A percentile compares a stretch with the other conserved stretches of the same genome.
Conservation (phyloP, 1,284 basidiomycete species). For the Ganoderma sinense region DNA sequence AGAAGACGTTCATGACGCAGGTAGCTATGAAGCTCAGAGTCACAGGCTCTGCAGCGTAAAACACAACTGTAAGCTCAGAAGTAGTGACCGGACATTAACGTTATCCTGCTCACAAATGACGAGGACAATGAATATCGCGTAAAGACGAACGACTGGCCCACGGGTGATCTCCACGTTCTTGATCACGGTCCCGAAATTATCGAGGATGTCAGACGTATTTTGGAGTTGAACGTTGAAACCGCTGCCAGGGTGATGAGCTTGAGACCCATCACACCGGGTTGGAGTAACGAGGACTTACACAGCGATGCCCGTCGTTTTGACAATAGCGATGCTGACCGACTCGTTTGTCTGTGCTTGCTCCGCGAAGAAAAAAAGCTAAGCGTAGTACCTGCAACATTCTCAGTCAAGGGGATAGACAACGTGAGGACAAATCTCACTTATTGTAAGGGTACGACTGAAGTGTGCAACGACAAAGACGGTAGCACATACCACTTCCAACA, state of each 20-base stretch:
- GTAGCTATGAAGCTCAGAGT: conserved; percentile 34
- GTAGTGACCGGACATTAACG: neutral
- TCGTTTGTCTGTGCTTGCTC: conserved; percentile 23
- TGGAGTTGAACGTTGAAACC: conserved; percentile 34
- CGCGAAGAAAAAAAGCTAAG: conserved; percentile 26
- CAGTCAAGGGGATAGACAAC: neutral
- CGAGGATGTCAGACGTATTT: conserved; percentile 10
- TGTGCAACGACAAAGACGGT: too few relatives aligned
- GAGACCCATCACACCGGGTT: too few relatives aligned
- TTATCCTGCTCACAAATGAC: conserved; percentile 31
- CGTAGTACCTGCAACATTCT: conserved; percentile 3
- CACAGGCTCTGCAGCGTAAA: conserved; percentile 29
- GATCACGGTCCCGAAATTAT: conserved; percentile 25
- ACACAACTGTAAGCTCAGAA: neutral
- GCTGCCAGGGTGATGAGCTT: too few relatives aligned
- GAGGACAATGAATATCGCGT: conserved; percentile 33
- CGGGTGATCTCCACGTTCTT: conserved; percentile 33
- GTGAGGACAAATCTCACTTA: conserved; percentile 20
- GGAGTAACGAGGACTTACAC: conserved; percentile 29
- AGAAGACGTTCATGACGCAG: conserved; percentile 32
- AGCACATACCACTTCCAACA: too few relatives aligned
- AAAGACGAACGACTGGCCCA: conserved; percentile 32
- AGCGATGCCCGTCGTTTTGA: conserved; percentile 28
- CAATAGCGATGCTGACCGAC: conserved; percentile 23
- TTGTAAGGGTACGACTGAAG: conserved; percentile 38